phyloP scores from a whole-genome alignment of 371 early-diverging fungal species.

The Mortierella sp. region DNA sequence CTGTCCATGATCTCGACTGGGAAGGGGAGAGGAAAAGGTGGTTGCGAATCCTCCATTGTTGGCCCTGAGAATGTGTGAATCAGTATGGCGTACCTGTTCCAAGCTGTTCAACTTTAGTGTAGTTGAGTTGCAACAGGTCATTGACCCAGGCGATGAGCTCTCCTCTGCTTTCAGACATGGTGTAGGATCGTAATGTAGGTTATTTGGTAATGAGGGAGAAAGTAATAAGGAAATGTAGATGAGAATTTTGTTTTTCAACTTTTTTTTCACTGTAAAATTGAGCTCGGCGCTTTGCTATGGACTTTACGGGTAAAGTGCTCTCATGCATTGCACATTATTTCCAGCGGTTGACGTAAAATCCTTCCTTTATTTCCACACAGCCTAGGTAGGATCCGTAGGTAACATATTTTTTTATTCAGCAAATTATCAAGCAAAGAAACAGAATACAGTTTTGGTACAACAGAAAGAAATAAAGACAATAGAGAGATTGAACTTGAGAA shows the following conservation, averaged over 20 bases:
- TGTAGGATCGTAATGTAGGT: conserved; percentile 22
- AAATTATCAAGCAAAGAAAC: conserved; percentile 3
- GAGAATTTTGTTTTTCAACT: neutral
- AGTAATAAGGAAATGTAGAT: conserved; percentile 6
- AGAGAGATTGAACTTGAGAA: neutral
- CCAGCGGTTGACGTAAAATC: neutral
- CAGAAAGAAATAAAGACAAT: conserved; percentile 9
- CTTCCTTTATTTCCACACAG: neutral
- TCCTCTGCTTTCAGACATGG: conserved; percentile 87
- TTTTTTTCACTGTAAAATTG: neutral
- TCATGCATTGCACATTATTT: too few relatives aligned
- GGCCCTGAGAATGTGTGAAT: neutral
- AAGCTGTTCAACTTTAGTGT: conserved; percentile 94
- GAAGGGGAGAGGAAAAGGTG: neutral
- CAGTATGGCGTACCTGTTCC: conserved; percentile 78
- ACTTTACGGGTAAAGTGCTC: neutral
- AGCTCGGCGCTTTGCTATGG: neutral
- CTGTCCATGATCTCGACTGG: neutral
- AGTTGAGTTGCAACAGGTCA: conserved; percentile 87
- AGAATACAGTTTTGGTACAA: conserved; percentile 7
- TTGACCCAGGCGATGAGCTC: conserved; percentile 95
- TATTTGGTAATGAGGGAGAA: neutral
- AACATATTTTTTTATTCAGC: neutral
- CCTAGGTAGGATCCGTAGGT: neutral
- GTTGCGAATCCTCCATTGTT: neutral